Percentiles rank a stretch among this genome's conserved stretches.
phyloP scores from a whole-genome alignment of 1,284 basidiomycete species.

The Kwoniella shivajii region DNA sequence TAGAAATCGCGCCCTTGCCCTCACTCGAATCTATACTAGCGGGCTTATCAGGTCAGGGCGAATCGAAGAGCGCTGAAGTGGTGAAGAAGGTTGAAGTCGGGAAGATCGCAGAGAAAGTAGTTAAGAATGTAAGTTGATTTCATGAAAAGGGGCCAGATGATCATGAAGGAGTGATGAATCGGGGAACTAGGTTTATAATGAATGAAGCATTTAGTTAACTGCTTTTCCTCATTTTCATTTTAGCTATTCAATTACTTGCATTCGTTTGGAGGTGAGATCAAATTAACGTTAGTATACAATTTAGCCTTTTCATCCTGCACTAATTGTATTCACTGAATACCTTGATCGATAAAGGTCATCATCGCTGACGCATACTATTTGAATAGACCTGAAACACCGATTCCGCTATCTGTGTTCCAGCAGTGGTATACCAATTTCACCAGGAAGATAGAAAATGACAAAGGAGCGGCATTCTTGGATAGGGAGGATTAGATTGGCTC shows the following conservation, averaged over 20 bases:
- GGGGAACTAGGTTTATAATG: too few relatives aligned
- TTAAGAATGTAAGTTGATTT: conserved; percentile 50
- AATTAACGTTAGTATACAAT: conserved; percentile 53
- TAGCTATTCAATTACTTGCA: conserved; percentile 82
- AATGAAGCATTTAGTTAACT: not conserved
- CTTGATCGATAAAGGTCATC: too few relatives aligned
- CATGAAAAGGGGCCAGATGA: conserved; percentile 4
- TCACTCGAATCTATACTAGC: conserved; percentile 56
- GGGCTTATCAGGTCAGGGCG: conserved; percentile 59
- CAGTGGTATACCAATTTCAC: conserved; percentile 81
- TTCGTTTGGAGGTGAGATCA: conserved; percentile 64
- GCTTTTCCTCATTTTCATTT: conserved; percentile 16
- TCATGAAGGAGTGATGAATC: not conserved
- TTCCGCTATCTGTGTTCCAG: conserved; percentile 74
- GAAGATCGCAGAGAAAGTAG: conserved; percentile 52
- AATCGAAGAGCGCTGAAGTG: conserved; percentile 34
- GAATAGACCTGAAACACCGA: conserved; percentile 62
- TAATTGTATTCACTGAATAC: too few relatives aligned
- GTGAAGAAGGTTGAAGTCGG: conserved; percentile 42
- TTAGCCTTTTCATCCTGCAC: not conserved
- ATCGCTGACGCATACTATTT: conserved; percentile 30
- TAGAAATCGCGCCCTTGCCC: conserved; percentile 61
- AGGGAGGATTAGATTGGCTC: conserved; percentile 58
- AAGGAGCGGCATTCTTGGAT: conserved; percentile 74
- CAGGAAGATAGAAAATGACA: conserved; percentile 67